Evolutionary conservation across 371 early-diverging fungal species (phyloP).

Genomic region (Encephalitozoon cuniculi): DNA sequence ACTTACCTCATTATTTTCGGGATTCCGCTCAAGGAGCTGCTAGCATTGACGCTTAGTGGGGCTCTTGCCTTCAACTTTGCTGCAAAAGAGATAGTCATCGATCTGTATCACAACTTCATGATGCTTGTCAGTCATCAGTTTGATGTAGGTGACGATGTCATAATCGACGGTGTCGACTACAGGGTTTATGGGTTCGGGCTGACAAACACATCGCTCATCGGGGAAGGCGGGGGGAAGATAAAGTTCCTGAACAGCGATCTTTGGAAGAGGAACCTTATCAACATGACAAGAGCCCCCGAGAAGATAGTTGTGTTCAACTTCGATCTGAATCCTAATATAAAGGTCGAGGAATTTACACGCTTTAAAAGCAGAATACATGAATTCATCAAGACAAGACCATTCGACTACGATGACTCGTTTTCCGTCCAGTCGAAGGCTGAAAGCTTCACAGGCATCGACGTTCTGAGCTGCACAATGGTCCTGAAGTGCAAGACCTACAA

Average conservation of each 20-base stretch:
- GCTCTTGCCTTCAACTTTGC: constrained; percentile 58
- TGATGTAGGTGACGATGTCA: constrained; percentile 62
- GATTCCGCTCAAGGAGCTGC: constrained; percentile 50
- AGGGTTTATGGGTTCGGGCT: constrained; percentile 55
- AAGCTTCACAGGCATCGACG: constrained; percentile 42
- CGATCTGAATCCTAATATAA: constrained; percentile 35
- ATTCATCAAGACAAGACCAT: constrained; percentile 38
- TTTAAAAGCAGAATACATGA: constrained; percentile 54
- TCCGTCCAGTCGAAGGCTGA: constrained; percentile 51
- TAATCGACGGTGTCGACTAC: constrained; percentile 52
- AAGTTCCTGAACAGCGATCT: constrained; percentile 59
- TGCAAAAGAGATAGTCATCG: constrained; percentile 49
- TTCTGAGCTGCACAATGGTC: constrained; percentile 45
- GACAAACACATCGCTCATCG: constrained; percentile 53
- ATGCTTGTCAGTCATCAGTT: constrained; percentile 60
- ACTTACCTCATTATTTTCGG: constrained; percentile 57
- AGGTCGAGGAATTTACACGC: constrained; percentile 16
- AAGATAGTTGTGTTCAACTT: constrained; percentile 59
- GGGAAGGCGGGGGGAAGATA: constrained; percentile 58
- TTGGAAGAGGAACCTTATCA: constrained; percentile 55
- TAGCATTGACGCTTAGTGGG: constrained; percentile 55
- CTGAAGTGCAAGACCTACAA: constrained; percentile 53
- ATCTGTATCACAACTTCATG: constrained; percentile 53
- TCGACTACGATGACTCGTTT: constrained; percentile 58
- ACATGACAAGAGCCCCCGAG: constrained; percentile 61